Percentiles rank a stretch among this genome's conserved stretches.
These are phyloP conservation scores for Bruguiera parviflora DNA, from an alignment of 345 rosid genomes.

Conservation along the genomic window DNA sequence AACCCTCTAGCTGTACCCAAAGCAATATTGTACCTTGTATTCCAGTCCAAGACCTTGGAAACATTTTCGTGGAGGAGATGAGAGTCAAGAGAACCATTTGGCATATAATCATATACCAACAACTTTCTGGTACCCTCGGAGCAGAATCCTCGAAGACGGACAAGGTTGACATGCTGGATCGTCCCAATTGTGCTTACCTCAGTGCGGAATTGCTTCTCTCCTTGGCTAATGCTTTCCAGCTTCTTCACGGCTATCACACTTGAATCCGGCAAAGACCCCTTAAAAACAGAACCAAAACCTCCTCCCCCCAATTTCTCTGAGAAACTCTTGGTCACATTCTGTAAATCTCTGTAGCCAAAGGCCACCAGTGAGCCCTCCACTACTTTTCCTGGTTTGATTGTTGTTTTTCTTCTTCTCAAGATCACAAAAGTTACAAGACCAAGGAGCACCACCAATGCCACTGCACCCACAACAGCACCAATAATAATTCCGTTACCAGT, in stretches of 20 bases:
- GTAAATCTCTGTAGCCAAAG: slow-evolving; percentile 60
- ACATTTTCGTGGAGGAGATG: slow-evolving; percentile 43
- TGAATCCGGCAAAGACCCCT: slow-evolving; percentile 59
- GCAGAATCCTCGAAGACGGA: slow-evolving; percentile 83
- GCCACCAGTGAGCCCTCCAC: slow-evolving; percentile 68
- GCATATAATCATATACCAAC: slow-evolving; percentile 76
- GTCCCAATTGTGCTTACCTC: slow-evolving; percentile 76
- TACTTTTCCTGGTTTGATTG: slow-evolving; percentile 21
- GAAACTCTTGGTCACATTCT: slow-evolving; percentile 66
- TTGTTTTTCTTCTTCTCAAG: slow-evolving; percentile 30
- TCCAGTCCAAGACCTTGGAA: slow-evolving; percentile 49
- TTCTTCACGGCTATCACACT: slow-evolving; percentile 68
- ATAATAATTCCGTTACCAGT: slow-evolving; percentile 31
- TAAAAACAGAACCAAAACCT: slow-evolving; percentile 86
- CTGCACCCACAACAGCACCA: slow-evolving; percentile 41
- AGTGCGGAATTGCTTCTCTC: slow-evolving; percentile 80
- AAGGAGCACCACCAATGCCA: slow-evolving; percentile 26
- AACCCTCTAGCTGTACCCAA: slow-evolving; percentile 79
- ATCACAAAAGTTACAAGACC: slow-evolving; percentile 25
- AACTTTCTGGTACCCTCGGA: slow-evolving; percentile 56
- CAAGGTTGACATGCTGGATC: slow-evolving; percentile 73
- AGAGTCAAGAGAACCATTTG: slow-evolving; percentile 60
- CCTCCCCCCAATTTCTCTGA: slow-evolving; percentile 75
- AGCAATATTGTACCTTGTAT: slow-evolving; percentile 55
- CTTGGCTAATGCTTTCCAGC: slow-evolving; percentile 72